Evolutionary conservation across 371 early-diverging fungal genomes (phyloP), one percentile per base, ranked within the genome.

Genomic region (Lichtheimia ornata): DNA sequence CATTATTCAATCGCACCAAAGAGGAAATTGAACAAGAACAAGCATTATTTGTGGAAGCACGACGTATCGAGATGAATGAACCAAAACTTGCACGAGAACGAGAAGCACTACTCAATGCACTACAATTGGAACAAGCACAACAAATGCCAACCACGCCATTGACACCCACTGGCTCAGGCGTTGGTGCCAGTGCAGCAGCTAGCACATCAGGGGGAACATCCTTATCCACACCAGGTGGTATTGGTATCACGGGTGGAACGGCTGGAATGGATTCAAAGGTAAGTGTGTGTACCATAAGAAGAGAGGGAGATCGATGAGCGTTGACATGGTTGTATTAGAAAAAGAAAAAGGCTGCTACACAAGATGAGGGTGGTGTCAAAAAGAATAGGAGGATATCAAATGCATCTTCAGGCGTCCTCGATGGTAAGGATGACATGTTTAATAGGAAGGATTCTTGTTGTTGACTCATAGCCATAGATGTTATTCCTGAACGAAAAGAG

Each of bases 1-100:
- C 75, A 13, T 69, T 97, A 42, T 89, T 88, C 60, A 75, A 66
- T 18, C 84, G 96, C 20, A 86, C 91, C 9, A 76, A 82, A 15
- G 94, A 92, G 55, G 87, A 94, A 64, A 85, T 94, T 22, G 85
- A 91, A 73, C 94, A 95, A 65, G 96, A 95, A 63, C 92, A 91
- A 61, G 78, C 83, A 14, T 69, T 96, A 18, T 82, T 88, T 35
- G 58, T 86, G 30, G 93, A 94, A 70, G 88, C 92, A 4, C 83
- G 87, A 14, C 81, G 89, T 40, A 87, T 94, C 44, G 93, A 94
- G 59, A 82, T 83, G 43, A 89, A 88, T 56, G 92, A 95, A 71
- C 79, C 79, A 17, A 74, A 80, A 60, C 79, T 94, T 51, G 69
- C 86, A 2, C 79, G 77, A 27, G 94, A 94, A 58, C 85, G 95